Evolutionary conservation across 2,329 filamentous ascomycete genomes (phyloP), one percentile per base, ranked within the genome.

Genomic region (Pseudopyricularia javanii): DNA sequence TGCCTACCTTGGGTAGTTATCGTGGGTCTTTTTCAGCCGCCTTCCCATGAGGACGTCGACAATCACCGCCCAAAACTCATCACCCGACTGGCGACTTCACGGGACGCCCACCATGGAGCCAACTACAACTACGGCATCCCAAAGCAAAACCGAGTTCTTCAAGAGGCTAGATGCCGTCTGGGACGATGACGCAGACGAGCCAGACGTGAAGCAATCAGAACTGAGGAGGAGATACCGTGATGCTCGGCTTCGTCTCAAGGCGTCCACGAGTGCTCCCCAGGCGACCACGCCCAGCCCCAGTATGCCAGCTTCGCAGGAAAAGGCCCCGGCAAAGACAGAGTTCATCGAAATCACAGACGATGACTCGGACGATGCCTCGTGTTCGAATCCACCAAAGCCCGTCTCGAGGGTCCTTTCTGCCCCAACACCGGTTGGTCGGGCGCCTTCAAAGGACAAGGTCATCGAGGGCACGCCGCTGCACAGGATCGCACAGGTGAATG

Each of bases 81-180:
- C 37, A 43, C 17, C 15, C 17, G 5, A 43, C 24, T 26, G 7
- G 7, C 11, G 24, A 2, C 12, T 15, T 15, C 40, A 24, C 2
- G 4, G 7, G 12, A 37, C 20, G n/a, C n/a, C 6, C 35, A 55
- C 43, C 3, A 58, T 59, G 58, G 43, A 28, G 24, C 55, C 50
- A 15, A 30, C 35, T 15, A 50, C 56, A 22, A n/a, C n/a, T n/a
- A n/a, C n/a, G n/a, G 15, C 37, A 14, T 53, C 60, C 4, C 33
- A 53, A 17, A 70, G 73, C 34, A 79, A 79, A 59, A 48, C 62
- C 22, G 70, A 66, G 0, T 75, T 73, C 55, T 79, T 78, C 56
- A 57, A 64, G n/a, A 61, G 62, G n/a, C 61, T 78, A 1, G 62
- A 67, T 14, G 59, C 62, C 1, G 60, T 67, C 15, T 51, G 56